Conservation (phyloP, 2,329 filamentous ascomycete species). For the Sarocladium kiliense region DNA sequence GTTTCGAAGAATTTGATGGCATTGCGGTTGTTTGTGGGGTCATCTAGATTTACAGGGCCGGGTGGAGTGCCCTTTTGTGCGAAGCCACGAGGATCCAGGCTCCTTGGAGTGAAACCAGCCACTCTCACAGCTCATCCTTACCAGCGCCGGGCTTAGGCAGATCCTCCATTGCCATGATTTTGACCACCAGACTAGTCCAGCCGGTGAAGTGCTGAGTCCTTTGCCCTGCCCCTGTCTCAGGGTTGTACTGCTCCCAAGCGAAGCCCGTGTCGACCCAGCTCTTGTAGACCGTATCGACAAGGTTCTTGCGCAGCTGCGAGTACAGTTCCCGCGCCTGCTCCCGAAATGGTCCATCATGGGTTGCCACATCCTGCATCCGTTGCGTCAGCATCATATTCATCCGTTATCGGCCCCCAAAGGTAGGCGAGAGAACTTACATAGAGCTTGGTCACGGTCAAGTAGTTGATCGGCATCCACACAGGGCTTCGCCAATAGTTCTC, state of each 20-base stretch:
- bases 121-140: conserved; percentile 43
- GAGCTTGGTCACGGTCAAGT: conserved; percentile 74
- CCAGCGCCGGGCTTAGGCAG: conserved; percentile 31
- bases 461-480: conserved; percentile 96
- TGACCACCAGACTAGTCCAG: conserved; percentile 97
- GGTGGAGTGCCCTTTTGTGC: background rate
- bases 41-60: background rate
- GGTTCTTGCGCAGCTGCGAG: conserved; percentile 68
- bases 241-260: conserved; percentile 98
- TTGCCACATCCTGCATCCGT: conserved; percentile 54
- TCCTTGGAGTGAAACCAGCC: background rate
- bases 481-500: conserved; percentile 98
- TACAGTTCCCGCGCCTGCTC: conserved; percentile 69
- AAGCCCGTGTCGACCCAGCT: conserved; percentile 91
- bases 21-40: background rate
- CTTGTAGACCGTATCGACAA: conserved; percentile 83
- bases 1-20: background rate
- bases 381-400: background rate
- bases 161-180: conserved; percentile 94
- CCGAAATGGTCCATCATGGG: conserved; percentile 61
- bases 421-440: conserved; percentile 49
- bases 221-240: conserved; percentile 88
- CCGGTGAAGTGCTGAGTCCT: conserved; percentile 96
- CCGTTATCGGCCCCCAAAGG: background rate
- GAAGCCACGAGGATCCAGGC: background rate